A percentile compares a stretch with the other conserved stretches of the same genome.
phyloP scores from a whole-genome alignment of 306 rosid genomes.

The Dalbergia oliveri region DNA sequence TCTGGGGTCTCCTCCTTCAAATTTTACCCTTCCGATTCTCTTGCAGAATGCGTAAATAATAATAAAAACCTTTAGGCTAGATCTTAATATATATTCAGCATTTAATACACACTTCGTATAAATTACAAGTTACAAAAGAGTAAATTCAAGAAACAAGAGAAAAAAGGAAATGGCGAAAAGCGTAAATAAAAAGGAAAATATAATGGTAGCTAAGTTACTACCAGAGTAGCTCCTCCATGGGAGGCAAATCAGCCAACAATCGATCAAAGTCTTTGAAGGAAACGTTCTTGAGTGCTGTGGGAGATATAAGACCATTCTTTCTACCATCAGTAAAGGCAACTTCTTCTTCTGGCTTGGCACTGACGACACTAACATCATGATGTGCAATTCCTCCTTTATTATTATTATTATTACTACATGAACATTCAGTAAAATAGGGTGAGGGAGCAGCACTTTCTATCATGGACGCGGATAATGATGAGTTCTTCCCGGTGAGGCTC shows the following conservation, averaged over 20 bases:
- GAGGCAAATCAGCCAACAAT: slow-evolving; percentile 41
- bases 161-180: neutral
- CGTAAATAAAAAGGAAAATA: neutral
- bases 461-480: neutral
- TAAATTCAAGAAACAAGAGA: too few relatives aligned
- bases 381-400: neutral
- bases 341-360: neutral
- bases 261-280: slow-evolving; percentile 56
- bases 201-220: neutral
- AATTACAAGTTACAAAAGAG: too few relatives aligned
- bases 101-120: too few relatives aligned
- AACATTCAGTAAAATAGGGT: neutral
- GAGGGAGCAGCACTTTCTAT: neutral
- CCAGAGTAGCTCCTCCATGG: slow-evolving; percentile 43
- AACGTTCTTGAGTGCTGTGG: slow-evolving; percentile 26
- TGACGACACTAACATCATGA: neutral
- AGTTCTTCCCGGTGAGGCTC: slow-evolving; percentile 56
- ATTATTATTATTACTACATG: slow-evolving; percentile 2
- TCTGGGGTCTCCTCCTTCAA: too few relatives aligned
- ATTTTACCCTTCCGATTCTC: too few relatives aligned
- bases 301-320: neutral
- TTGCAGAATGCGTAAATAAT: too few relatives aligned
- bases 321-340: neutral
- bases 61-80: too few relatives aligned
- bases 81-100: neutral